Base-by-base conservation (phyloP, 805 yeast species). In the Candida multigemmis region DNA sequence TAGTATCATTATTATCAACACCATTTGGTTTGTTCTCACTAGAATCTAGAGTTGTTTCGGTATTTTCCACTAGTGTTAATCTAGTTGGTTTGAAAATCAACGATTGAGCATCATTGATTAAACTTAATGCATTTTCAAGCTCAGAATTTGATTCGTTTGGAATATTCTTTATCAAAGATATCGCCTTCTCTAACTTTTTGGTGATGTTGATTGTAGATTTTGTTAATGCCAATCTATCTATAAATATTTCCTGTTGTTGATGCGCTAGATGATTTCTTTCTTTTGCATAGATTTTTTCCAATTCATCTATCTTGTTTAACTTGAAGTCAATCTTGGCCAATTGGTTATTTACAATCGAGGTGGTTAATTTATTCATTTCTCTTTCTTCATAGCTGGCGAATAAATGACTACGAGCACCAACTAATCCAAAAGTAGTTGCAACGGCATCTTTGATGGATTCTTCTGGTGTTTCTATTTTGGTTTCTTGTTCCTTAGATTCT, bases 331-430 rank as follows among this genome's bases (percentile, higher is more conserved):
- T 60, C 41, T 79, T 77, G 28, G 69, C 65, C 32, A 78, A 37
- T 47, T 78, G 76, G 22, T 71, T 68, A 43, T 77, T 77, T 12
- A 80, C 60, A 24, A 82, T 65, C 16, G 65, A 65, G 15, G 67
- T 60, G 8, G 78, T 53, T 13, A 77, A 49, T 28, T 68, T 71
- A 39, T 74, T 67, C 76, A 76, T 73, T 44, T 79, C 85, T 34
- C 86, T 62, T 44, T 84, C 95, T 49, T 83, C 93, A 44, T 72
- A 76, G 4, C 76, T 72, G 5, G 89, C 83, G 53, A 84, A 80
- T 12, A 81, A 66, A 45, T 82, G 85, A 14, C 91, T 68, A 34
- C 91, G 69, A 2, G 85, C 77, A 3, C 91, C 94, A 20, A 81
- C 56, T 7, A 81, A 59, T 3, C 93, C 87, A 31, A 87, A 59